Base-by-base conservation (phyloP, 495 filamentous ascomycete genomes). In the Cercophora newfieldiana region DNA sequence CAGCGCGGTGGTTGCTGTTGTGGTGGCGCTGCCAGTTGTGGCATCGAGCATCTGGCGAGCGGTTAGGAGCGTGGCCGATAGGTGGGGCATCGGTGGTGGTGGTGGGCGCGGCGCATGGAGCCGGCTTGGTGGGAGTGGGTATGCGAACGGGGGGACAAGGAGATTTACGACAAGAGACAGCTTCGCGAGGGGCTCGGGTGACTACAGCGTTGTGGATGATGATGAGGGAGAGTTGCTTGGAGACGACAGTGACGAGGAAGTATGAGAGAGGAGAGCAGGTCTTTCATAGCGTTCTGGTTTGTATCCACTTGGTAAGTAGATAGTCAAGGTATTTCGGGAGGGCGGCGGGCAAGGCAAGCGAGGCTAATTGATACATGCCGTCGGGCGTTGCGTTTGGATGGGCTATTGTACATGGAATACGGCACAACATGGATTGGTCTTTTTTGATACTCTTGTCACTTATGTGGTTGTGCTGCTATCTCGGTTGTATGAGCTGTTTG, bases 191-290 rank as follows among this genome's bases (percentile, higher is more conserved):
- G 90, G 91, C 8, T 83, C 91, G 58, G 88, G 91, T 7, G 92
- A 97, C 73, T 99, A 97, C 76, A 86, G 87, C 16, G 83, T 90
- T 74, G 91, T 96, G 50, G 92, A 93, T 73, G 88, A 92, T 65
- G 95, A 99, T 75, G 95, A 97, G 78, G 94, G 94, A 63, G 93
- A 97, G 78, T 78, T 97, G 72, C 80, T 98, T 25, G 94, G 94
- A 0, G 91, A 92, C 65, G 95, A 96, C 58, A 96, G 95, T 65
- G 95, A 96, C 55, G 95, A 97, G 72, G 94, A 97, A 66, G 85
- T 88, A 56, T 91, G 79, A 79, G 26, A 8, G 55, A 21, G 8
- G 28, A n/a, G n/a, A n/a, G n/a, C n/a, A n/a, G 55, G 25, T 8
- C 30, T 30, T 48, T 6, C 1, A 7, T 30, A 16, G 55, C 25